Base-by-base conservation (phyloP, 1,284 basidiomycete genomes). In the Trametes versicolor region DNA sequence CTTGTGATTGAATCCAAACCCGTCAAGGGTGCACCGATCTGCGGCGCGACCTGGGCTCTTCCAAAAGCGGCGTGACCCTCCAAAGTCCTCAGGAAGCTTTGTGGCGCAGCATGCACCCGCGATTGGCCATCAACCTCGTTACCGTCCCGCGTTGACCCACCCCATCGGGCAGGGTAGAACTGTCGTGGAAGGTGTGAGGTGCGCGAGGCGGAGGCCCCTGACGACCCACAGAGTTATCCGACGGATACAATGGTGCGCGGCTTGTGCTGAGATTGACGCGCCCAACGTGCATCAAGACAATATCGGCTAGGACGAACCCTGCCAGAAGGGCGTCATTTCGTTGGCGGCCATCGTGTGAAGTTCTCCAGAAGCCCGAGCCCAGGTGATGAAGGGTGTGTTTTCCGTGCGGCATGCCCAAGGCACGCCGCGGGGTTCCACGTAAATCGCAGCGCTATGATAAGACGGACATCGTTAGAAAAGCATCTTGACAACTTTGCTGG, bases 141-240 rank as follows among this genome's bases (percentile, higher is more conserved):
- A 51, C 50, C 29, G 19, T 48, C 50, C 29, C 50, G 50, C 50
- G 25, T 15, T 34, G 25, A 15, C 15, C 13, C 19, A 10, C 3
- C 49, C 19, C 4, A 4, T 13, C 50, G 32, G 27, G 8, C 17
- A 34, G 19, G 32, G 50, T 34, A 32, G 9, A 36, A 34, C 32
- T 51, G 27, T 21, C 50, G 32, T 21, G 50, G 50, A 51, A 51
- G 29, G 29, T n/a, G 34, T 23, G 2, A 19, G 4, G 7, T 34
- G 29, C 17, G n/a, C 29, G 48, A 10, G 29, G 50, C 50, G 17
- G 4, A 32, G 7, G 34, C 50, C 50, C 32, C 29, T 51, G 50
- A 36, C 50, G n/a, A 51, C 50, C 50, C n/a, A 51, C 17, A 51
- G 19, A 32, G 32, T 51, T 34, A 51, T 21, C 50, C 50, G 50